These are phyloP conservation scores for Tolypocladium pustulatum DNA, from an alignment of 2,329 filamentous ascomycete species.

Conservation along the genomic window DNA sequence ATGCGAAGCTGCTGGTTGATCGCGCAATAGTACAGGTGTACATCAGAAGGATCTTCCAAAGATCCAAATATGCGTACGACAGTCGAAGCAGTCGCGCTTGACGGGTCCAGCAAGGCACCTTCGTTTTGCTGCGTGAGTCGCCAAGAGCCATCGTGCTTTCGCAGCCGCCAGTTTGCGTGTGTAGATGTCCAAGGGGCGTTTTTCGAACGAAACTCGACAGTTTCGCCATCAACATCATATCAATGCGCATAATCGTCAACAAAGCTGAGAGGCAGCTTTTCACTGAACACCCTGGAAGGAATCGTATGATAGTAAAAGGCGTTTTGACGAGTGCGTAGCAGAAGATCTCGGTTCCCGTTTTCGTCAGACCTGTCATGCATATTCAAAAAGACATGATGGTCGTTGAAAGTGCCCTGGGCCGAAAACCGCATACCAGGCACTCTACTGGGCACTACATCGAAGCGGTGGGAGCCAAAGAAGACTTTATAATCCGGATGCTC, in stretches of 20 bases:
- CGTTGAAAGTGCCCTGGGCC: slow-evolving; percentile 17
- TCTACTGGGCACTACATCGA: slow-evolving; percentile 33
- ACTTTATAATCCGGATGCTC: slow-evolving; percentile 24
- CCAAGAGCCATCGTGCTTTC: slow-evolving; percentile 6
- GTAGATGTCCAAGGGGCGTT: slow-evolving; percentile 15
- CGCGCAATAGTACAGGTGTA: slow-evolving; percentile 1
- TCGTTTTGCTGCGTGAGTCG: slow-evolving; percentile 4
- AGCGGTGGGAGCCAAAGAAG: slow-evolving; percentile 29
- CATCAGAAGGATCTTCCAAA: background rate
- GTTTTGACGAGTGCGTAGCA: slow-evolving; percentile 15
- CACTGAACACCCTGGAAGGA: slow-evolving; percentile 16
- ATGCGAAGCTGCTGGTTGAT: slow-evolving; percentile 19
- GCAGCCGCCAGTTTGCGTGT: slow-evolving; percentile 12
- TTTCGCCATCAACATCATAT: slow-evolving; percentile 21
- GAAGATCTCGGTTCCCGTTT: slow-evolving; percentile 10
- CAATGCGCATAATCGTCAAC: slow-evolving; percentile 32
- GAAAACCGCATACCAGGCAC: slow-evolving; percentile 29
- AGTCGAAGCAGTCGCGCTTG: background rate
- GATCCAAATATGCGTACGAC: background rate
- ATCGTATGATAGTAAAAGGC: slow-evolving; percentile 16
- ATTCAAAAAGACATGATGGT: slow-evolving; percentile 24
- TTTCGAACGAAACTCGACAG: slow-evolving; percentile 20
- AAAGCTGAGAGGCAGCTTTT: slow-evolving; percentile 25
- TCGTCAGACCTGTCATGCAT: slow-evolving; percentile 4
- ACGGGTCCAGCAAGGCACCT: background rate